Conservation (phyloP, 306 rosid species). For the Castanopsis chinensis region DNA sequence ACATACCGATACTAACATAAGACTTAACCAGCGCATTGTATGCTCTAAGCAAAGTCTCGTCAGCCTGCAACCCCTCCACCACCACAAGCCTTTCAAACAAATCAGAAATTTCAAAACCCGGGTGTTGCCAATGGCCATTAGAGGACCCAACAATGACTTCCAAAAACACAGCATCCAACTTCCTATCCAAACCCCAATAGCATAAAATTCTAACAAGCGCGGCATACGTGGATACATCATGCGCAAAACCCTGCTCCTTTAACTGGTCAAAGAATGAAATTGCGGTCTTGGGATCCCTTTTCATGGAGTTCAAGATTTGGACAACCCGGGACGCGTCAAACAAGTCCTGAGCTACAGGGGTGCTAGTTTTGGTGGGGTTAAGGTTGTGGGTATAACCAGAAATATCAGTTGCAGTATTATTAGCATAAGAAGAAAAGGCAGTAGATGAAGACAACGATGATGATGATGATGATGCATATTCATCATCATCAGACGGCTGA, state of each 20-base stretch:
- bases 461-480: not conserved
- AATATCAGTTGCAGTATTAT: not conserved
- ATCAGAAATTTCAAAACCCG: constrained; percentile 33
- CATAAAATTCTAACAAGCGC: constrained; percentile 55
- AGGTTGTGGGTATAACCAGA: not conserved
- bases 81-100: constrained; percentile 40
- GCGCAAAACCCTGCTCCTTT: constrained; percentile 42
- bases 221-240: constrained; percentile 47
- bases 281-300: constrained; percentile 48
- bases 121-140: not conserved
- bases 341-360: not conserved
- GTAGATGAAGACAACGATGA: too few relatives aligned
- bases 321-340: constrained; percentile 32
- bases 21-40: constrained; percentile 60
- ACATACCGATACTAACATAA: constrained; percentile 54
- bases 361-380: not conserved
- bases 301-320: constrained; percentile 34
- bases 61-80: constrained; percentile 25
- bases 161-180: constrained; percentile 57
- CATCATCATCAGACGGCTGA: constrained; percentile 5
- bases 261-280: constrained; percentile 42
- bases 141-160: constrained; percentile 39
- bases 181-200: constrained; percentile 48
- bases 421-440: not conserved
- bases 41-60: constrained; percentile 39